These are phyloP conservation scores for Vararia minispora DNA, from an alignment of 768 basidiomycete genomes.

Conservation along the genomic window DNA sequence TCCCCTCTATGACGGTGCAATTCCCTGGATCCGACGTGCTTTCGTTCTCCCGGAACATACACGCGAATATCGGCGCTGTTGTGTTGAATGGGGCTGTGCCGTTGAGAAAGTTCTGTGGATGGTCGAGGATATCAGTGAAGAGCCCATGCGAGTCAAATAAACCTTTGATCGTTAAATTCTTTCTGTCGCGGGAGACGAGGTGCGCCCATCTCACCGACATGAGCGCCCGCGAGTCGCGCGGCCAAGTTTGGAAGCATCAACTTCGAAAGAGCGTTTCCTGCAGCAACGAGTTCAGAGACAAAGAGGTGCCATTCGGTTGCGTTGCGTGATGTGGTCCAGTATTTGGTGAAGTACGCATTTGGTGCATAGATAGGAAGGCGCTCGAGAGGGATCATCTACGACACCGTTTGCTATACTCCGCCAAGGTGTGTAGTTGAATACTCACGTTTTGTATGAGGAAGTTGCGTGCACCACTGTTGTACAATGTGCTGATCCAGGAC, in stretches of 20 bases:
- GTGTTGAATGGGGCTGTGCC: constrained; percentile 55
- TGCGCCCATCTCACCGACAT: constrained; percentile 31
- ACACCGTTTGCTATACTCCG: constrained; percentile 16
- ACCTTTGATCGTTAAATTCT: constrained; percentile 21
- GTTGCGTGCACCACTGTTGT: constrained; percentile 48
- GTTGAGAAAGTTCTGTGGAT: constrained; percentile 44
- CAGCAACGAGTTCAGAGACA: constrained; percentile 40
- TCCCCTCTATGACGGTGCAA: constrained; percentile 29
- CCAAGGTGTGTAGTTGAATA: constrained; percentile 18
- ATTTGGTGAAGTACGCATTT: constrained; percentile 36
- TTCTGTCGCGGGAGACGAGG: not conserved
- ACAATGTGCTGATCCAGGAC: constrained; percentile 45
- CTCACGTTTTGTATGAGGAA: constrained; percentile 60
- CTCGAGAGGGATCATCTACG: constrained; percentile 48
- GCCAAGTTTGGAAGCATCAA: constrained; percentile 40
- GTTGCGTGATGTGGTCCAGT: constrained; percentile 40
- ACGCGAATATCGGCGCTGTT: too few relatives aligned
- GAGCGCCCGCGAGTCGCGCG: constrained; percentile 35
- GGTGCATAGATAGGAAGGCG: constrained; percentile 34
- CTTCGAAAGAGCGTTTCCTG: constrained; percentile 40
- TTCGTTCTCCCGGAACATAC: constrained; percentile 24
- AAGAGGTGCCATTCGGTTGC: constrained; percentile 45
- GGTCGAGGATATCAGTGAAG: constrained; percentile 44
- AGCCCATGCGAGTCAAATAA: constrained; percentile 51
- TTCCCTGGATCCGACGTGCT: constrained; percentile 16